phyloP scores from a whole-genome alignment of 768 basidiomycete genomes.

The Pleurotus cornucopiae region DNA sequence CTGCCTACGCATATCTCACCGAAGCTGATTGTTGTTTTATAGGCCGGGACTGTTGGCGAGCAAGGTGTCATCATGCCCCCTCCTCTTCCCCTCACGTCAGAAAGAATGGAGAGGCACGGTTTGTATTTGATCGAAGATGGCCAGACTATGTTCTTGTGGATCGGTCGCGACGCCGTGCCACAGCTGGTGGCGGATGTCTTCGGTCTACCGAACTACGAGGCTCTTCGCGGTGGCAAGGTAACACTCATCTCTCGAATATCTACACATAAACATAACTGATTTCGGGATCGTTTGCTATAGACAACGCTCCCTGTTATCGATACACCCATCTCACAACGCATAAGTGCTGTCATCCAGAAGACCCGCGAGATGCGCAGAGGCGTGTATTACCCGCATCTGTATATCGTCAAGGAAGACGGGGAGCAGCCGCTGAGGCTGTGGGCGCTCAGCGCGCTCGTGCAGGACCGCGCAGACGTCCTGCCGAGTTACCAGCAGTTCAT shows the following conservation, averaged over 20 bases:
- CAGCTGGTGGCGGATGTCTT: conserved; percentile 94
- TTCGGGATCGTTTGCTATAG: conserved; percentile 30
- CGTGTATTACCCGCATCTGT: conserved; percentile 89
- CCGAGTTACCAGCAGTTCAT: conserved; percentile 97
- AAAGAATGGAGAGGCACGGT: conserved; percentile 91
- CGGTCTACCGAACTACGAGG: conserved; percentile 82
- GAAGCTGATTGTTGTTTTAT: not conserved
- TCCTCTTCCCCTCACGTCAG: conserved; percentile 88
- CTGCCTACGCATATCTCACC: not conserved
- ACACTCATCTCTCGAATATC: conserved; percentile 12
- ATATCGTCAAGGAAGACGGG: conserved; percentile 97
- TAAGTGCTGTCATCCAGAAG: conserved; percentile 93
- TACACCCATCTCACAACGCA: conserved; percentile 92
- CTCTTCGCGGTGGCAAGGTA: conserved; percentile 92
- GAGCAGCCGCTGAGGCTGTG: conserved; percentile 92
- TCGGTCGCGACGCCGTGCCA: conserved; percentile 98
- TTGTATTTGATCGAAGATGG: conserved; percentile 96
- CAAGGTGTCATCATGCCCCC: conserved; percentile 85
- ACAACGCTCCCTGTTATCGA: conserved; percentile 86
- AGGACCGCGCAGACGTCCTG: conserved; percentile 91
- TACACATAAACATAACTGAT: not conserved
- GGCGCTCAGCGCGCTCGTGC: conserved; percentile 92
- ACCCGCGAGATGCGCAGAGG: conserved; percentile 91
- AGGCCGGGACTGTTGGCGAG: conserved; percentile 92
- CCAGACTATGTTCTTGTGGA: conserved; percentile 96